Conservation (phyloP, 2,329 filamentous ascomycete species). For the Lasiodiplodia hormozganensis region DNA sequence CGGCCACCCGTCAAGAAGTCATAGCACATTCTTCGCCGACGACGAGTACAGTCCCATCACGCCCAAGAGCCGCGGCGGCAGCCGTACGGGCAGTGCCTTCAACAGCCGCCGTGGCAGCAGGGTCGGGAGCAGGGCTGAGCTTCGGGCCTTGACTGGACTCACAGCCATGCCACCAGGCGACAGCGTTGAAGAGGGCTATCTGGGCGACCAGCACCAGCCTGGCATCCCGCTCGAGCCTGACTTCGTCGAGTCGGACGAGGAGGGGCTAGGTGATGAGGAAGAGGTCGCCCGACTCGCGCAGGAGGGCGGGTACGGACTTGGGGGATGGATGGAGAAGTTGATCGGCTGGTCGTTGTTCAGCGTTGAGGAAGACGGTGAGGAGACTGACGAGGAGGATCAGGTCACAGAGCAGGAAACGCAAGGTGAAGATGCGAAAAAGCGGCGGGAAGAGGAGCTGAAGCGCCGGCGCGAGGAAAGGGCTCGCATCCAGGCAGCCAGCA, state of each 20-base stretch:
- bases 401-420: slow-evolving; percentile 39
- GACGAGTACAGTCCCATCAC: slow-evolving; percentile 40
- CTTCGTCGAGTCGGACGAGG: slow-evolving; percentile 56
- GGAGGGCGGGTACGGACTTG: slow-evolving; percentile 62
- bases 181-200: slow-evolving; percentile 37
- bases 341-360: slow-evolving; percentile 65
- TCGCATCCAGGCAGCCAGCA: slow-evolving; percentile 19
- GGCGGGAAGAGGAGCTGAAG: slow-evolving; percentile 44
- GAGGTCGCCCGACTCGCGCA: slow-evolving; percentile 60
- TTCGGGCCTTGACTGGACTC: slow-evolving; percentile 14
- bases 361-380: slow-evolving; percentile 58
- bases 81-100: slow-evolving; percentile 34
- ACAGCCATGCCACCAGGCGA: slow-evolving; percentile 7
- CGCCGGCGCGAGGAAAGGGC: slow-evolving; percentile 41
- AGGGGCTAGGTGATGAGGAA: slow-evolving; percentile 56
- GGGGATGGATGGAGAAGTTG: slow-evolving; percentile 63
- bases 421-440: slow-evolving; percentile 42
- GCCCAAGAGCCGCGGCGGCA: slow-evolving; percentile 24
- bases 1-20: slow-evolving; percentile 25
- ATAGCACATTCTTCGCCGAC: slow-evolving; percentile 37
- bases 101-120: slow-evolving; percentile 23
- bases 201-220: slow-evolving; percentile 36
- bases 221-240: slow-evolving; percentile 50
- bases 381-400: slow-evolving; percentile 42
- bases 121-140: slow-evolving; percentile 22